Conservation (phyloP, 2,329 filamentous ascomycete species). For the Botrytis fabae region DNA sequence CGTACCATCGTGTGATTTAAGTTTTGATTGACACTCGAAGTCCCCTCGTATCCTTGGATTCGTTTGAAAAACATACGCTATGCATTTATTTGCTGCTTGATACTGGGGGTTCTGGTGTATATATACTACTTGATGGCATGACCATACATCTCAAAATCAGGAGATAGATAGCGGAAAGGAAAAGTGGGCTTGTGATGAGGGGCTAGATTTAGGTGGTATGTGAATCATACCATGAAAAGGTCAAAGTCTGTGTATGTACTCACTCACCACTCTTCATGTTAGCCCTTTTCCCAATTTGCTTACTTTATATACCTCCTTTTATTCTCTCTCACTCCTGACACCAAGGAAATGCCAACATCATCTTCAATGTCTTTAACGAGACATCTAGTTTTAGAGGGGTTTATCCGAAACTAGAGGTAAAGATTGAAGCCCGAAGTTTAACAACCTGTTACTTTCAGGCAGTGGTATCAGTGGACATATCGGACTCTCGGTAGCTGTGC, state of each 20-base stretch:
- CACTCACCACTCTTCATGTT: too few relatives aligned
- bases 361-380: neutral
- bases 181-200: neutral
- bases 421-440: neutral
- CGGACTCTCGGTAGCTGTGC: neutral
- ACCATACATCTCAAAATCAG: neutral
- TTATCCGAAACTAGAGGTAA: neutral
- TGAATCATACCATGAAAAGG: neutral
- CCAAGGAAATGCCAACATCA: neutral
- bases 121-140: neutral
- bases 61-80: too few relatives aligned
- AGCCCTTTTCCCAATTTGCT: neutral
- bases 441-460: too few relatives aligned
- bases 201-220: rapidly evolving
- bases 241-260: too few relatives aligned
- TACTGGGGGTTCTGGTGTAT: neutral
- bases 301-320: neutral
- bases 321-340: neutral
- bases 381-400: rapidly evolving
- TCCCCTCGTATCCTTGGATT: neutral
- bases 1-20: neutral
- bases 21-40: neutral
- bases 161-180: neutral
- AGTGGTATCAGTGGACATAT: neutral
- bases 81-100: neutral